These are phyloP conservation scores for Clavispora santaluciae DNA, from an alignment of 805 yeast genomes.

Conservation along the genomic window DNA sequence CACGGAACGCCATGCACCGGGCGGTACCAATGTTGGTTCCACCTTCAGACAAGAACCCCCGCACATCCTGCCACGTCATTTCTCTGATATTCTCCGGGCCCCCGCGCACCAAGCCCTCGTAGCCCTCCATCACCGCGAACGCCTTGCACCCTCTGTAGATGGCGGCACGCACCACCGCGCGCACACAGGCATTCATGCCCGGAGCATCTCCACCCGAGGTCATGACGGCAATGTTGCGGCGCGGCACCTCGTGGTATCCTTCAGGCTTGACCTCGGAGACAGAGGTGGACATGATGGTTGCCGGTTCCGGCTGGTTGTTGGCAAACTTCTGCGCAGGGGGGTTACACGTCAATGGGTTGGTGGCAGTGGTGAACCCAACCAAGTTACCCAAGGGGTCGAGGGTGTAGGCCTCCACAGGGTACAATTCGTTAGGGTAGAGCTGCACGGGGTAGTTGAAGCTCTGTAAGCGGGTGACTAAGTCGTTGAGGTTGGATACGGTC, in stretches of 20 bases:
- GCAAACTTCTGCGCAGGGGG: slow-evolving; percentile 36
- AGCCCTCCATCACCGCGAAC: slow-evolving; percentile 69
- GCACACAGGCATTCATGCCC: slow-evolving; percentile 73
- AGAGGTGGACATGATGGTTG: slow-evolving; percentile 9
- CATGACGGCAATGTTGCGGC: slow-evolving; percentile 60
- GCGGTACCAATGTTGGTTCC: slow-evolving; percentile 82
- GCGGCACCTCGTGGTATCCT: neutral
- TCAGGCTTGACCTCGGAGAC: slow-evolving; percentile 6
- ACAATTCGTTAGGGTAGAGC: slow-evolving; percentile 64
- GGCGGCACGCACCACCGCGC: slow-evolving; percentile 70
- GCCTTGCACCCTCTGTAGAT: slow-evolving; percentile 60
- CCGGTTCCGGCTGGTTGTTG: slow-evolving; percentile 1
- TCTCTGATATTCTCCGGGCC: slow-evolving; percentile 51
- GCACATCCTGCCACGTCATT: slow-evolving; percentile 69
- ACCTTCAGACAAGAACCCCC: slow-evolving; percentile 66
- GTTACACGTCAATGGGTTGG: slow-evolving; percentile 51
- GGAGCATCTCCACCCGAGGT: slow-evolving; percentile 83
- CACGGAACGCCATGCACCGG: slow-evolving; percentile 62
- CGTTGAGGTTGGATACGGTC: slow-evolving; percentile 37
- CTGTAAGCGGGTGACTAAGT: slow-evolving; percentile 31
- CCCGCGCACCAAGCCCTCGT: slow-evolving; percentile 66
- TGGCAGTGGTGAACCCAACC: slow-evolving; percentile 68
- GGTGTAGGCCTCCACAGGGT: slow-evolving; percentile 66
- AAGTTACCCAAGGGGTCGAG: slow-evolving; percentile 82
- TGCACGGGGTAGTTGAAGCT: slow-evolving; percentile 39